Percentiles rank a stretch among this genome's conserved stretches.
Evolutionary conservation across 2,329 filamentous ascomycete species (phyloP).

Genomic region (Bertia moriformis): DNA sequence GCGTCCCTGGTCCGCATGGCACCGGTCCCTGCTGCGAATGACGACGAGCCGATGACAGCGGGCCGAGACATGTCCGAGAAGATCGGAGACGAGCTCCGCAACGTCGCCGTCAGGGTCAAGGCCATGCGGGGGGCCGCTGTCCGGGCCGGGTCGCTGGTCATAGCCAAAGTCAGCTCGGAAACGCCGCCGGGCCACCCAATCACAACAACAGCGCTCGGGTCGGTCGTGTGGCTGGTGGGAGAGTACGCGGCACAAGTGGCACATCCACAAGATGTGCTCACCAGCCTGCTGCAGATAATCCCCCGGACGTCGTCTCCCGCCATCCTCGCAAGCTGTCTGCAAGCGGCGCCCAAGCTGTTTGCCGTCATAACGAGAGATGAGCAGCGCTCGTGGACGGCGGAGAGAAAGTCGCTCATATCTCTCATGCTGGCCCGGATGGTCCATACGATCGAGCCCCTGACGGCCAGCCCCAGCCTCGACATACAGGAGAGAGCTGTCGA

Average conservation of each 20-base stretch:
- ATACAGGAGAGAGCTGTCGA: conserved; percentile 91
- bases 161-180: conserved; percentile 39
- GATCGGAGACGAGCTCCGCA: conserved; percentile 76
- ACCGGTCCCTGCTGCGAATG: conserved; percentile 26
- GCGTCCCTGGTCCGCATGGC: conserved; percentile 69
- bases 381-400: conserved; percentile 51
- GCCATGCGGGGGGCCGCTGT: conserved; percentile 70
- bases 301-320: conserved; percentile 42
- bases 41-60: conserved; percentile 16
- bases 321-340: conserved; percentile 65
- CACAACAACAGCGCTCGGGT: conserved; percentile 54
- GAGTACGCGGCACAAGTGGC: conserved; percentile 68
- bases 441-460: conserved; percentile 65
- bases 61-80: conserved; percentile 42
- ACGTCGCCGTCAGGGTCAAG: conserved; percentile 80
- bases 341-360: conserved; percentile 77
- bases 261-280: conserved; percentile 58
- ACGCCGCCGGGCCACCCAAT: conserved; percentile 38
- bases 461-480: conserved; percentile 72
- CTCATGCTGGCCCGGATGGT: conserved; percentile 71
- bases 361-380: conserved; percentile 54
- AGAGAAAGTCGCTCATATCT: conserved; percentile 60
- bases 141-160: conserved; percentile 65
- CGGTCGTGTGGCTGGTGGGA: conserved; percentile 72
- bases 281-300: conserved; percentile 56